Conservation (phyloP, 2,329 filamentous ascomycete species). For the Teratosphaeria gauchensis region DNA sequence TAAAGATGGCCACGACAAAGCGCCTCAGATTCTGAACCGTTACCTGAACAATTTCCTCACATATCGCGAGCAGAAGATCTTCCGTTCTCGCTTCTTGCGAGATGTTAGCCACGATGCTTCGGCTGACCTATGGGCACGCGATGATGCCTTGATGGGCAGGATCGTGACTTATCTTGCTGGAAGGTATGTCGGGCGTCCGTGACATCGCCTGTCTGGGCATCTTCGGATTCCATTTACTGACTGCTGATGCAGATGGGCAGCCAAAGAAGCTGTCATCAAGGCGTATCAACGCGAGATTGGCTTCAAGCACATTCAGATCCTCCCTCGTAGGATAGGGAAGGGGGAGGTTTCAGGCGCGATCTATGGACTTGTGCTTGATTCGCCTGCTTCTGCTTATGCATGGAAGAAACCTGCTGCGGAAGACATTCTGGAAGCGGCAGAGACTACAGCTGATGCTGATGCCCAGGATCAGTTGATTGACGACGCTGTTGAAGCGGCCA, state of each 20-base stretch:
- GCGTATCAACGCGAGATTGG: conserved; percentile 24
- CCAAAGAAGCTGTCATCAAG: conserved; percentile 44
- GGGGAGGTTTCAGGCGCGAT: conserved; percentile 56
- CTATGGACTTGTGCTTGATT: conserved; percentile 52
- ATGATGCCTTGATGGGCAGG: background rate
- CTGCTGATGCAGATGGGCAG: conserved; percentile 33
- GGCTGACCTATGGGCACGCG: background rate
- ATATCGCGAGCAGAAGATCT: conserved; percentile 14
- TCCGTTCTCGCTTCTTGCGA: background rate
- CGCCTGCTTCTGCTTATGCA: conserved; percentile 2
- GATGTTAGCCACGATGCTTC: background rate
- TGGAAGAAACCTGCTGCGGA: background rate
- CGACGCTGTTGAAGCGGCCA: background rate
- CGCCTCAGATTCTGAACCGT: conserved; percentile 1
- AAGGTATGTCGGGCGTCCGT: conserved; percentile 13
- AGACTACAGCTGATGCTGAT: too few relatives aligned
- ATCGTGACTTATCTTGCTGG: conserved; percentile 11
- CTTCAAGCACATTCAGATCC: conserved; percentile 32
- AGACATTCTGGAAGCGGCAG: too few relatives aligned
- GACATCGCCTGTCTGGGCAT: background rate
- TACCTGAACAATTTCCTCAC: conserved; percentile 20
- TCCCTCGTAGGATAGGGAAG: conserved; percentile 1
- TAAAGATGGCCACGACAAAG: conserved; percentile 11
- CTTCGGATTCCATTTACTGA: background rate
- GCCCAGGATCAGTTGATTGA: too few relatives aligned